phyloP scores from a whole-genome alignment of 2,329 filamentous ascomycete species.

The Colletotrichum gloeosporioides region DNA sequence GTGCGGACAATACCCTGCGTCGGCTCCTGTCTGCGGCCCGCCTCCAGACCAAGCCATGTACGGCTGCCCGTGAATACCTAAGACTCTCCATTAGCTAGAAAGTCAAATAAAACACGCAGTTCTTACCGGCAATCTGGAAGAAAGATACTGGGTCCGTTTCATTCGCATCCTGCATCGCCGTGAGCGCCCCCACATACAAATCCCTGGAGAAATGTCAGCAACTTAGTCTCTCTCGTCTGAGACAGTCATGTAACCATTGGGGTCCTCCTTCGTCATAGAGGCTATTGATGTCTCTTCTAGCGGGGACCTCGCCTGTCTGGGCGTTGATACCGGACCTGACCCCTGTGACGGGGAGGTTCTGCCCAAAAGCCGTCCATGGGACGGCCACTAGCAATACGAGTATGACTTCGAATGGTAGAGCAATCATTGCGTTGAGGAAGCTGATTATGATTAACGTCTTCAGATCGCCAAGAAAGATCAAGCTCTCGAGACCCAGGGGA shows the following conservation, averaged over 20 bases:
- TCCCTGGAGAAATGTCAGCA: slow-evolving; percentile 31
- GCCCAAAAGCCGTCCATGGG: not conserved
- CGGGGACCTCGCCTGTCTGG: slow-evolving; percentile 44
- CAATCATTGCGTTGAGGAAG: not conserved
- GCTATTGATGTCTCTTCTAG: slow-evolving; percentile 52
- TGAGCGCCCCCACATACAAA: slow-evolving; percentile 64
- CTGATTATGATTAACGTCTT: not conserved
- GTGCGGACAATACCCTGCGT: slow-evolving; percentile 22
- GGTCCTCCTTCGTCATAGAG: slow-evolving; percentile 46
- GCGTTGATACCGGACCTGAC: slow-evolving; percentile 38
- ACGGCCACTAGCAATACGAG: not conserved
- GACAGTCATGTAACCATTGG: slow-evolving; percentile 50
- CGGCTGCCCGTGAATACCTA: slow-evolving; percentile 68
- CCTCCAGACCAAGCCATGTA: slow-evolving; percentile 52
- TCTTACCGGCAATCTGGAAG: slow-evolving; percentile 64
- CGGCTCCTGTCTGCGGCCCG: slow-evolving; percentile 14
- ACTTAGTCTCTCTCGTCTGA: not conserved
- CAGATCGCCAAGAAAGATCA: not conserved
- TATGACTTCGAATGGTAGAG: not conserved
- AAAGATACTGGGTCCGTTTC: slow-evolving; percentile 58
- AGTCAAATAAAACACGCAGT: no score
- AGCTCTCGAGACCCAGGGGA: not conserved
- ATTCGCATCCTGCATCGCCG: slow-evolving; percentile 56
- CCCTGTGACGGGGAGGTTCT: slow-evolving; percentile 39
- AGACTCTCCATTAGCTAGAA: not conserved